Base-by-base conservation (phyloP, 805 yeast genomes). In the Teunomyces funiuensis region DNA sequence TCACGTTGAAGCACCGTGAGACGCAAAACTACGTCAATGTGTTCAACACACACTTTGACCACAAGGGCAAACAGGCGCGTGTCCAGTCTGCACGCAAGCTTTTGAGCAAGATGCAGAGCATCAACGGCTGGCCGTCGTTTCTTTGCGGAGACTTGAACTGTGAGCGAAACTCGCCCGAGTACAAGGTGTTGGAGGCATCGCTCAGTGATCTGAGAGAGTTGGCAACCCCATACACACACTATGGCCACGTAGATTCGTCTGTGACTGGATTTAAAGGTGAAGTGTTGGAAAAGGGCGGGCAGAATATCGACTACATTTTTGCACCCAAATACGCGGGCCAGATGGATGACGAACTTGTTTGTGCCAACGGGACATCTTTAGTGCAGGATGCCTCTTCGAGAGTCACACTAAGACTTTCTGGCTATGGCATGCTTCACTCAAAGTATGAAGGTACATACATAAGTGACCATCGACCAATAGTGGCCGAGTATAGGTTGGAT, bases 401-500 rank as follows among this genome's bases (percentile, higher is more conserved):
- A n/a, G 9, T 30, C 19, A 14, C 47, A 6, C 30, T 63, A 13
- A 46, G 43, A 33, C 44, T 62, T 11, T 42, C 41, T n/a, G 54
- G 55, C 22, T 64, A 50, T 46, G 69, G 62, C 15, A 38, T 64
- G 44, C 46, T 64, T 19, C 69, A 64, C 41, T 62, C 69, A 11
- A 63, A 63, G 46, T 65, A 47, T 40, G 53, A 58, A 28, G 65
- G 65, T 4, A 41, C 41, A 0, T 64, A 63, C 45, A 57, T 64
- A 58, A 63, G 69, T 44, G 68, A 64, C 44, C 70, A 64, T 46
- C 52, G 70, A 20, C 70, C 70, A 3, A 38, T 64, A 33, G 61
- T 64, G 28, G 67, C 58, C 2, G 68, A 64, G 36, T 61, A 50
- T 27, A 10, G 19, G 17, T 9, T 52, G 6, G 34, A 34, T 22